Base-by-base conservation (phyloP, 179 eudicot species). In the Nepenthes alata region DNA sequence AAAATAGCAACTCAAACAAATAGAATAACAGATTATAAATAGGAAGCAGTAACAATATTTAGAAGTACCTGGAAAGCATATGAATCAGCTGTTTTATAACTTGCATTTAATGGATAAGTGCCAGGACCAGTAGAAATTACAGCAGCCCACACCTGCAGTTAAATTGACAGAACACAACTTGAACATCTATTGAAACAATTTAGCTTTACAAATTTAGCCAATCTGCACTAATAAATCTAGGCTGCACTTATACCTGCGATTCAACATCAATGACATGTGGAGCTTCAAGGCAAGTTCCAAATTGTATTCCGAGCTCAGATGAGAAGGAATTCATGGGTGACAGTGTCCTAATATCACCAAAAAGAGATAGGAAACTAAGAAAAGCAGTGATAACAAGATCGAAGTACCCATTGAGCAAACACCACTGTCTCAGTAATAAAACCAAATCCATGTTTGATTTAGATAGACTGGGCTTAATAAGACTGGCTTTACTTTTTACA, bases 271-370 rank as follows among this genome's bases (percentile, higher is more conserved):
- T 85, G 37, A 93, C 85, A 56, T 93, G 98, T 37, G 95, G 95
- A 71, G 98, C 97, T 79, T 93, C 97, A 63, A 93, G 76, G 62
- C 74, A 78, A 59, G 89, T 80, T 61, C 86, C 89, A 80, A 93
- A 93, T 53, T 82, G 83, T 65, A 89, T 78, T 50, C 95, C 98
- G 60, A 93, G 93, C 82, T 93, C 98, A 60, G 98, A 89, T 37
- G 95, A 81, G 72, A 91, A 86, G 37, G 98, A 87, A 74, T 74
- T 73, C 90, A 89, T 72, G 15, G 98, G 98, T 55, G 95, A 85
- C 14, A 93, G 79, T 60, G 98, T 93, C 84, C 96, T 91, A 76
- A 58, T 56, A 61, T 67, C 44, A 70, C 61, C 67, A 53, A 59
- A 41, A 54, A 37, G 15, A 14, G 14, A 37, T 53, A 47, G 34